These are phyloP conservation scores for Nothophoma quercina DNA, from an alignment of 2,329 filamentous ascomycete species.

Conservation along the genomic window DNA sequence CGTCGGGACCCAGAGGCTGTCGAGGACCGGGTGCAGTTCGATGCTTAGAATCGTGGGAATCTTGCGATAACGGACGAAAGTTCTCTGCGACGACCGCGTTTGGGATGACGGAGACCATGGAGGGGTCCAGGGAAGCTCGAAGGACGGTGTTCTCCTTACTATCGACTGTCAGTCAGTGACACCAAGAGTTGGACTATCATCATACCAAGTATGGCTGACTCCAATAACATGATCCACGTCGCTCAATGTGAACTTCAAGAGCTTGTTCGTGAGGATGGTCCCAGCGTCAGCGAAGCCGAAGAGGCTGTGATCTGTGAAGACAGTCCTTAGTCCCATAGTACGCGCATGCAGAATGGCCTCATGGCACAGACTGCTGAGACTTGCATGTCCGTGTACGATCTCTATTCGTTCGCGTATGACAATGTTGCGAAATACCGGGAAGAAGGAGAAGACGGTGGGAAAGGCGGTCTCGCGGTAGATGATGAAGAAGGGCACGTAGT, in stretches of 20 bases:
- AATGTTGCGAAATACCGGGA: slow-evolving; percentile 96
- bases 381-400: slow-evolving; percentile 97
- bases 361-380: slow-evolving; percentile 89
- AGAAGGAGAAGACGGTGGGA: slow-evolving; percentile 97
- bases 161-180: slow-evolving; percentile 18
- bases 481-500: slow-evolving; percentile 94
- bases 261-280: slow-evolving; percentile 95
- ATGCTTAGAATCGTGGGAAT: slow-evolving; percentile 28
- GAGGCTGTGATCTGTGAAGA: slow-evolving; percentile 96
- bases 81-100: slow-evolving; percentile 98
- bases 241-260: slow-evolving; percentile 93
- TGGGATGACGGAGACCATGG: slow-evolving; percentile 97
- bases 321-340: slow-evolving; percentile 94
- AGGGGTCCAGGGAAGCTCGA: slow-evolving; percentile 88
- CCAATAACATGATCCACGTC: slow-evolving; percentile 99
- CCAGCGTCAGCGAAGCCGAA: slow-evolving; percentile 97
- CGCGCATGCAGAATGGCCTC: slow-evolving; percentile 93
- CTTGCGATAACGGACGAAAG: slow-evolving; percentile 74
- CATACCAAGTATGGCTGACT: slow-evolving; percentile 95
- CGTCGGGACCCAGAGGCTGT: slow-evolving; percentile 77
- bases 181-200: neutral
- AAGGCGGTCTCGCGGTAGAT: slow-evolving; percentile 94
- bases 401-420: slow-evolving; percentile 93
- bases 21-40: slow-evolving; percentile 61
- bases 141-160: slow-evolving; percentile 99